Evolutionary conservation across 306 rosid species (phyloP).

Genomic region (Phaseolus lunatus): DNA sequence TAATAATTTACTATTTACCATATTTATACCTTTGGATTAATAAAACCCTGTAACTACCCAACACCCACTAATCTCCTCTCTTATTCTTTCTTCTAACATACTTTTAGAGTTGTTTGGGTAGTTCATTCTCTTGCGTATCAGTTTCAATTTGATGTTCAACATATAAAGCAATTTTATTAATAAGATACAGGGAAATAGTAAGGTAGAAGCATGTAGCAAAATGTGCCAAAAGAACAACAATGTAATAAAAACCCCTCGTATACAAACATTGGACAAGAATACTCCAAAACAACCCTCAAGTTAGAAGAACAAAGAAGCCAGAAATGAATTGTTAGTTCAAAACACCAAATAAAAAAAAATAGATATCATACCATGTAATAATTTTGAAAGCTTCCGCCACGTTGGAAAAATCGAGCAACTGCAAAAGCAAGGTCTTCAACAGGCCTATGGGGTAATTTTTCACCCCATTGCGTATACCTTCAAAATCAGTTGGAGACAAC

Average conservation of each 20-base stretch:
- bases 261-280: constrained; percentile 29
- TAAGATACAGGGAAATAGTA: constrained; percentile 3
- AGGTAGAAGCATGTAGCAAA: constrained; percentile 22
- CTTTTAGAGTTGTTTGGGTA: no score
- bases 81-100: no score
- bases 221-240: constrained; percentile 29
- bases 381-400: constrained; percentile 96
- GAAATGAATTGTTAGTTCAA: constrained; percentile 21
- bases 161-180: background rate
- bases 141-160: background rate
- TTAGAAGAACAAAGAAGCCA: constrained; percentile 33
- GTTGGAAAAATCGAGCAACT: constrained; percentile 93
- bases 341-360: background rate
- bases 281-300: constrained; percentile 30
- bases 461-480: constrained; percentile 95
- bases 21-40: no score
- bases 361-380: constrained; percentile 82
- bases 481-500: constrained; percentile 45
- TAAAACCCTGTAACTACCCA: no score
- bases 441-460: constrained; percentile 88
- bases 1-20: no score
- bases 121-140: no score
- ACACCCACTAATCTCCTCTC: no score
- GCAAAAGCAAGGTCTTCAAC: constrained; percentile 98
- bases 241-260: constrained; percentile 5